These are phyloP conservation scores for Aspergillus haitiensis DNA, from an alignment of 495 filamentous ascomycete species.

Conservation along the genomic window DNA sequence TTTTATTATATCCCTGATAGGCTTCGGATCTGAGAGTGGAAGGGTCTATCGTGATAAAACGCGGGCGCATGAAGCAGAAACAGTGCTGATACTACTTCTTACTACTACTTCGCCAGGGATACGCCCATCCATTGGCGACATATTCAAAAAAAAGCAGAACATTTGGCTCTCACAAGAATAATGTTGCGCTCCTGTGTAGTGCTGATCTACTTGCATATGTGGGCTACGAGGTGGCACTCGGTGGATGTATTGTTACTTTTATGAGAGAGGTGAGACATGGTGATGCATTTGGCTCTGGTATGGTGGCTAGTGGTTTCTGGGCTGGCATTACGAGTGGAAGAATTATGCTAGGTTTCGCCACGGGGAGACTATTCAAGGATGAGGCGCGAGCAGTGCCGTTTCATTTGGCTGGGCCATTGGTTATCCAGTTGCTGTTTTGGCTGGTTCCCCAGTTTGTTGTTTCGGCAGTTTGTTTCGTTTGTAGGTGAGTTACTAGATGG, in stretches of 20 bases:
- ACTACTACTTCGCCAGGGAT: not conserved
- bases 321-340: slow-evolving; percentile 57
- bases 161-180: slow-evolving; percentile 35
- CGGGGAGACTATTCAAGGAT: slow-evolving; percentile 38
- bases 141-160: not conserved
- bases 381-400: slow-evolving; percentile 54
- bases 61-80: not conserved
- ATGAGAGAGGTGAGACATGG: slow-evolving; percentile 56
- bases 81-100: too few relatives aligned
- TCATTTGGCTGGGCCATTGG: slow-evolving; percentile 50
- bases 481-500: not conserved
- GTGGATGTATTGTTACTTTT: slow-evolving; percentile 64
- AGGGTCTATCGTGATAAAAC: not conserved
- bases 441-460: slow-evolving; percentile 67
- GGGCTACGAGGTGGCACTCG: slow-evolving; percentile 73
- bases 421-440: slow-evolving; percentile 59
- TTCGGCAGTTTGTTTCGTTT: slow-evolving; percentile 60
- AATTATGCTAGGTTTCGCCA: slow-evolving; percentile 58
- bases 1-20: not conserved
- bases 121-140: not conserved
- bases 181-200: slow-evolving; percentile 69
- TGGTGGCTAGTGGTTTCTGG: slow-evolving; percentile 63
- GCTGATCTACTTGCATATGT: slow-evolving; percentile 72
- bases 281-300: slow-evolving; percentile 51
- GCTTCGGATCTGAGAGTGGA: not conserved